Base-by-base conservation (phyloP, 106 monocot genomes). In the Narthecium ossifragum region DNA sequence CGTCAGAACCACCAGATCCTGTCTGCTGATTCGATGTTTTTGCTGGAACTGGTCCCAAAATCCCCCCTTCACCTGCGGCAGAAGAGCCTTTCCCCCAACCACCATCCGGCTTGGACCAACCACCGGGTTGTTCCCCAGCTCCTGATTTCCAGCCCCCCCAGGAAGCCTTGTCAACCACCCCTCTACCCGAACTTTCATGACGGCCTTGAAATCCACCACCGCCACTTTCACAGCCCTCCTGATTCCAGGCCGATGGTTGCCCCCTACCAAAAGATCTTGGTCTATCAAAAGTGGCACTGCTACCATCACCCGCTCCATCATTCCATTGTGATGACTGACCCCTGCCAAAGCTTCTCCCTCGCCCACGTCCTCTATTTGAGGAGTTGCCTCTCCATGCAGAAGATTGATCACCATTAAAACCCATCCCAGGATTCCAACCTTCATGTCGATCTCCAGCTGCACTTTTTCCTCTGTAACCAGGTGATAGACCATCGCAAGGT, bases 331-430 rank as follows among this genome's bases (percentile, higher is more conserved):
- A 33, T n/a, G 12, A 11, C 12, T 8, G 23, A 4, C 57, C 57
- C 14, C 57, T 36, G 37, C 57, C 57, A 57, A 5, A 55, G 33
- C 20, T 21, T 15, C 60, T 45, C 45, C 43, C 60, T 43, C 43
- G 22, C 27, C 43, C 60, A 41, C 27, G 26, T 1, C 41, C 43
- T 39, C 43, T 34, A 8, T 9, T 20, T 28, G 40, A 27, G 15
- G 13, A 39, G 26, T 60, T 18, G 12, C 43, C 43, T 43, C 39
- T 43, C 23, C 25, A 25, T 1, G 27, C 60, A 28, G 60, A 60
- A 13, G 26, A 38, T 26, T 28, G 25, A 28, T 60, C 60, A 39
- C 36, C 57, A 24, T 30, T 31, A 31, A 30, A 30, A 32, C 31
- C 32, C 32, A 11, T 31, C 17, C 55, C 55, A 55, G 14, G 14